Conservation (phyloP, 2,329 filamentous ascomycete species). For the Xylaria sp. region DNA sequence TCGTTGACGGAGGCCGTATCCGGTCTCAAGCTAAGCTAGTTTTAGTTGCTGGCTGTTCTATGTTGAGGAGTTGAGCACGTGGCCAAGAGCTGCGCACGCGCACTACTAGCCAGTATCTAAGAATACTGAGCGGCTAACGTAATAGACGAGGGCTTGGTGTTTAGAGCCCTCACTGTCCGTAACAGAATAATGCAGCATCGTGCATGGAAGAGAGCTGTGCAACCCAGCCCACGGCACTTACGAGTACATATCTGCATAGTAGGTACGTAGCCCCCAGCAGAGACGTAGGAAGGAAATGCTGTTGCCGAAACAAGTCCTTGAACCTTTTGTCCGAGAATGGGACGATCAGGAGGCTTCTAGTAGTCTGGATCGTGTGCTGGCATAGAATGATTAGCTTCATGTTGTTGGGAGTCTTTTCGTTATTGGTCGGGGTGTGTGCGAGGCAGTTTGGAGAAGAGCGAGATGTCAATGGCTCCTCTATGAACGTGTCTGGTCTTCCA, state of each 20-base stretch:
- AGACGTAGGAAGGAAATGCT: too few species aligned
- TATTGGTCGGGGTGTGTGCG: background rate
- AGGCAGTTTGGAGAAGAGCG: background rate
- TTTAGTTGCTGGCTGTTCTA: background rate
- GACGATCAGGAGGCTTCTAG: constrained; percentile 21
- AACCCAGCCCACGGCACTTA: too few species aligned
- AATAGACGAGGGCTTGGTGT: background rate
- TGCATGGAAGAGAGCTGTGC: too few species aligned
- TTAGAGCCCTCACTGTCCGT: too few species aligned
- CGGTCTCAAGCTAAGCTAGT: constrained; percentile 22
- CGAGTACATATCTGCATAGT: too few species aligned
- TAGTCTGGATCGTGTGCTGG: constrained; percentile 12
- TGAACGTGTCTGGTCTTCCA: too few species aligned
- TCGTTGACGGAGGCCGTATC: constrained; percentile 11
- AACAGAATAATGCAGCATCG: too few species aligned
- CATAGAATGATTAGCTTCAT: constrained; percentile 1
- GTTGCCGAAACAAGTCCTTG: constrained; percentile 17
- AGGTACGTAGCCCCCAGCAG: too few species aligned
- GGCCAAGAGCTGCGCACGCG: constrained; percentile 10
- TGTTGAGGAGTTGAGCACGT: constrained; percentile 10
- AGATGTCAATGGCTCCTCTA: background rate
- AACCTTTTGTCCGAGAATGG: constrained; percentile 14
- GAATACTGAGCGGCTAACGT: background rate
- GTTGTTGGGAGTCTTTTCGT: background rate
- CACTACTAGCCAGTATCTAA: background rate